A percentile compares a stretch with the other conserved stretches of the same genome.
phyloP scores from a whole-genome alignment of 208 protist species.

The Herpetomonas tarakana region DNA sequence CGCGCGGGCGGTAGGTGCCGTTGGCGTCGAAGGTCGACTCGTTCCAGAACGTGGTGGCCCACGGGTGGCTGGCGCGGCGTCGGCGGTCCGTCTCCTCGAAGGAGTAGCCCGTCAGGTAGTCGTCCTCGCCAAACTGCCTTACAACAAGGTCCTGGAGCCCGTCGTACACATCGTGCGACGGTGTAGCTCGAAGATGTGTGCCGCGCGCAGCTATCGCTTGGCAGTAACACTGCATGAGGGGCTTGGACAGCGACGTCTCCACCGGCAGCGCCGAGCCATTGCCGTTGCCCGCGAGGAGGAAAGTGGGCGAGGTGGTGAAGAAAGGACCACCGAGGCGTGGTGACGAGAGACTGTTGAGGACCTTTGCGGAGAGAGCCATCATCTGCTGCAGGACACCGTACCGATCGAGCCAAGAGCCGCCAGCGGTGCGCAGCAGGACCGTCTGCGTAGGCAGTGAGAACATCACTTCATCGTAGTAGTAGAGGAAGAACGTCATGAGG shows the following conservation, averaged over 20 bases:
- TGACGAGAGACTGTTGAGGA: conserved; percentile 5
- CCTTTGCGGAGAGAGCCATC: background rate
- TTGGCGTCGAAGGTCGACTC: background rate
- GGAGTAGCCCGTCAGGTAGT: background rate
- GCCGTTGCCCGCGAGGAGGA: background rate
- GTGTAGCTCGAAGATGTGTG: too few relatives aligned
- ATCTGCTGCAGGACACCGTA: background rate
- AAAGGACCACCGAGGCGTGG: background rate
- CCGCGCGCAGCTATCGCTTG: background rate
- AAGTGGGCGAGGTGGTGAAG: background rate
- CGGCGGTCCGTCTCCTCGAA: background rate
- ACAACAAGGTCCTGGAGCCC: conserved; percentile 1
- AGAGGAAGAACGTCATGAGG: conserved; percentile 6
- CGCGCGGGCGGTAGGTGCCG: conserved; percentile 1
- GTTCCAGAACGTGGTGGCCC: conserved; percentile 2
- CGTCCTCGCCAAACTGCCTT: conserved; percentile 2
- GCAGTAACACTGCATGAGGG: background rate
- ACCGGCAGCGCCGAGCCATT: too few relatives aligned
- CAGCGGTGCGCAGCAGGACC: background rate
- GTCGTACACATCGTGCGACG: background rate
- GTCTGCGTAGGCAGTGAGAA: background rate
- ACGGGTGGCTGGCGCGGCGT: conserved; percentile 3
- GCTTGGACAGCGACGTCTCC: too few relatives aligned
- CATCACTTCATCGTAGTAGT: background rate
- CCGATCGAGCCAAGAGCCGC: conserved; percentile 7